Base-by-base conservation (phyloP, 2,329 filamentous ascomycete genomes). In the Domatiomyces catenatus region DNA sequence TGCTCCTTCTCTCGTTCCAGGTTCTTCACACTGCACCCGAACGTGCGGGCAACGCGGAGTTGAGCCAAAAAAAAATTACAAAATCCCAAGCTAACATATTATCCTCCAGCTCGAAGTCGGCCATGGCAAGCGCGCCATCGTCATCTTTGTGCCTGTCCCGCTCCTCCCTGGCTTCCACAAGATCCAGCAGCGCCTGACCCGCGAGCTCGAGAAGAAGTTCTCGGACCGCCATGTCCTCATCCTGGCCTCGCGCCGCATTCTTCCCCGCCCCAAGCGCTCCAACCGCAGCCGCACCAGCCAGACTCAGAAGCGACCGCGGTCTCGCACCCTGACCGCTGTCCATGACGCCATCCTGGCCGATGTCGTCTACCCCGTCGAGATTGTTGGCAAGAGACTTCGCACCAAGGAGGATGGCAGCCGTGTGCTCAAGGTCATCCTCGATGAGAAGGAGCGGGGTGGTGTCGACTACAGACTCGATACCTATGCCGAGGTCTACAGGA, bases 181-280 rank as follows among this genome's bases (percentile, higher is more conserved):
- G 71, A 87, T 94, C 71, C 92, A 98, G 83, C 92, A 96, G 80
- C 89, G 92, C 71, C 83, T 98, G 70, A 98, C 92, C 75, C 92
- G 92, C 76, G 92, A 98, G 81, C 89, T 98, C 70, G 92, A 98
- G 85, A 98, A 98, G 88, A 98, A 98, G 80, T 98, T 98, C 87
- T 96, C 92, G 61, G 92, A 98, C 81, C 92, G 92, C 75, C 92
- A 98, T 75, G 92, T 98, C 73, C 80, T 98, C 73, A 88, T 98
- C 82, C 84, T 98, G 66, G 92, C 92, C 66, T 93, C 90, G 69
- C 92, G 92, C 81, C 92, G 92, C 75, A 98, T 98, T 68, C 81
- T 98, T 58, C 90, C 92, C 72, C 88, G 89, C 73, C 92, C 92
- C 73, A 95, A 95, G 86, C 89, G 90, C 72, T 94, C 88, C 72